Conservation (phyloP, 2,329 filamentous ascomycete genomes). For the Microsporum canis region DNA sequence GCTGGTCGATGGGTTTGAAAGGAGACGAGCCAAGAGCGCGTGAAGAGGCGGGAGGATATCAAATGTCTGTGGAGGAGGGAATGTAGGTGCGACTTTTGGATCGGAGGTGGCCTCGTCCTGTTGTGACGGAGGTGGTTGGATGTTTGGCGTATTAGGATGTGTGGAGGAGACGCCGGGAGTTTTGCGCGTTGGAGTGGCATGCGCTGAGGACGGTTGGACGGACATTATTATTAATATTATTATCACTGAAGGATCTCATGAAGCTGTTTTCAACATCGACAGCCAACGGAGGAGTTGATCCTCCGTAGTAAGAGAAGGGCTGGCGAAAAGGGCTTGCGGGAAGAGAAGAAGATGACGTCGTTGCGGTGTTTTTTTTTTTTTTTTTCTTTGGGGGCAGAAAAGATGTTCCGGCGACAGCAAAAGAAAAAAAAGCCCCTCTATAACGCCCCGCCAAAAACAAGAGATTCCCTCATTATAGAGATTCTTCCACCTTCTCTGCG, state of each 20-base stretch:
- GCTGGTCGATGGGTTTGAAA: constrained; percentile 32
- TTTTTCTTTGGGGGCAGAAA: background rate
- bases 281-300: too few relatives aligned
- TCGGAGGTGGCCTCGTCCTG: background rate
- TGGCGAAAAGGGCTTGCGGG: background rate
- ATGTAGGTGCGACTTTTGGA: constrained; percentile 28
- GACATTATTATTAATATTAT: background rate
- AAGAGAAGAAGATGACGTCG: background rate
- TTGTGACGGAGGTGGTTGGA: constrained; percentile 1
- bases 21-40: constrained; percentile 63
- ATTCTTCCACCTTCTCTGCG: background rate
- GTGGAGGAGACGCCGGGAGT: constrained; percentile 9
- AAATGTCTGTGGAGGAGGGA: constrained; percentile 69
- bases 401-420: background rate
- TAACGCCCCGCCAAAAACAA: background rate
- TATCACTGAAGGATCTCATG: background rate
- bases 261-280: too few relatives aligned
- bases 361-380: background rate
- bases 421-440: background rate
- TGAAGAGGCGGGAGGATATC: constrained; percentile 77
- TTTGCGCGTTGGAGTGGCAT: constrained; percentile 10
- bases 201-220: background rate
- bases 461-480: background rate
- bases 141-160: constrained; percentile 4
- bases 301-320: too few relatives aligned